Percentiles rank a stretch among this genome's conserved stretches.
phyloP scores from a whole-genome alignment of 75 land plant species.

The Pseudotsuga menziesii region DNA sequence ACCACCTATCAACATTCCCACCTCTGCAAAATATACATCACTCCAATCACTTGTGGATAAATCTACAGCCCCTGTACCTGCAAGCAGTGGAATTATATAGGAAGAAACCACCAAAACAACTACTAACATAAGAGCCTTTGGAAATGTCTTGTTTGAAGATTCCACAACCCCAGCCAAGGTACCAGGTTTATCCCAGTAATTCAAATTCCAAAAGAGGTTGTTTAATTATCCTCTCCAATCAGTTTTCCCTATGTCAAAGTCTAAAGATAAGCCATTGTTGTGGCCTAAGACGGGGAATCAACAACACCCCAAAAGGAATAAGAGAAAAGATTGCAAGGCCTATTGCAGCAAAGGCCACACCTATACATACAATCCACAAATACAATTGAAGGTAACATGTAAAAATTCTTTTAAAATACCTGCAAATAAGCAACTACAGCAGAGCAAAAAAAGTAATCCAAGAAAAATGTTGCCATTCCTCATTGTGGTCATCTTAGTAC shows the following conservation, averaged over 20 bases:
- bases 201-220: conserved; percentile 66
- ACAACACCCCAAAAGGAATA: conserved; percentile 38
- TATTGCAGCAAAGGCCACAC: conserved; percentile 47
- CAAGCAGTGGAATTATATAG: conserved; percentile 60
- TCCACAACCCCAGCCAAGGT: conserved; percentile 88
- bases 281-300: conserved; percentile 32
- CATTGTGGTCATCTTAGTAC: no score
- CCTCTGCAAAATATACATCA: conserved; percentile 55
- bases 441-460: no score
- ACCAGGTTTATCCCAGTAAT: conserved; percentile 60
- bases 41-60: conserved; percentile 35
- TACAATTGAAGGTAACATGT: no score
- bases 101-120: conserved; percentile 40
- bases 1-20: conserved; percentile 56
- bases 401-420: no score
- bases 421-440: no score
- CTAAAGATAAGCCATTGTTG: conserved; percentile 26
- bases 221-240: conserved; percentile 45
- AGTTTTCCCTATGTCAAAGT: conserved; percentile 4
- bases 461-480: no score
- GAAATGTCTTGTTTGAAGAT: conserved; percentile 55
- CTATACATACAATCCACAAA: no score
- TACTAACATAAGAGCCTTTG: conserved; percentile 53
- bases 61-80: conserved; percentile 62
- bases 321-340: conserved; percentile 42